Conservation (phyloP, 495 filamentous ascomycete species). For the Aspergillus coremiiformis region DNA sequence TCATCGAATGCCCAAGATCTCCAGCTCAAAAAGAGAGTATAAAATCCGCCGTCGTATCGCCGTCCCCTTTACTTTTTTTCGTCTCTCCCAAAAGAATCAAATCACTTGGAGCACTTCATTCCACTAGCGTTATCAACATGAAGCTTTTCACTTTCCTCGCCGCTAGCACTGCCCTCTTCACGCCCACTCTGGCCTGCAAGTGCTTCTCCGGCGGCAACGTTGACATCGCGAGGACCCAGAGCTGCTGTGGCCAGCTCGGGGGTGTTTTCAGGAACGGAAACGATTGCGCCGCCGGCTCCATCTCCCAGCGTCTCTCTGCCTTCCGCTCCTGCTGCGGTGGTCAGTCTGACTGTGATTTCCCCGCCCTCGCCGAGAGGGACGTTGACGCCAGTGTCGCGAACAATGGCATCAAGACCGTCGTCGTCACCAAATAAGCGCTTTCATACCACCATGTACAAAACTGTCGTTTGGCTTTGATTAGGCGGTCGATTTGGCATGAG, state of each 20-base stretch:
- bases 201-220: background rate
- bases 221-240: background rate
- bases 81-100: too few relatives aligned
- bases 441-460: too few relatives aligned
- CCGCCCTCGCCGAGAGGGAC: background rate
- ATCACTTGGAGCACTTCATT: background rate
- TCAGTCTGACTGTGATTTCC: slow-evolving; percentile 3
- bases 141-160: background rate
- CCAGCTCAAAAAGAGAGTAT: too few relatives aligned
- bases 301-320: slow-evolving; percentile 1
- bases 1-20: too few relatives aligned
- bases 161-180: background rate
- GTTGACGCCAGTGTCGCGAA: background rate
- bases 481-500: too few relatives aligned
- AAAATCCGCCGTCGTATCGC: too few relatives aligned
- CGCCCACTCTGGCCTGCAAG: slow-evolving; percentile 1
- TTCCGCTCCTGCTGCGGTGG: slow-evolving; percentile 5
- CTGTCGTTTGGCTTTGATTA: too few relatives aligned
- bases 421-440: background rate
- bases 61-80: too few relatives aligned
- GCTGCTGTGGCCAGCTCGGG: background rate
- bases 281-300: slow-evolving; percentile 1
- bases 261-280: background rate
- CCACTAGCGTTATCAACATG: background rate
- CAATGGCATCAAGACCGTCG: background rate